phyloP scores from a whole-genome alignment of 1,139 yeast genomes.

The Suhomyces panamericanus region DNA sequence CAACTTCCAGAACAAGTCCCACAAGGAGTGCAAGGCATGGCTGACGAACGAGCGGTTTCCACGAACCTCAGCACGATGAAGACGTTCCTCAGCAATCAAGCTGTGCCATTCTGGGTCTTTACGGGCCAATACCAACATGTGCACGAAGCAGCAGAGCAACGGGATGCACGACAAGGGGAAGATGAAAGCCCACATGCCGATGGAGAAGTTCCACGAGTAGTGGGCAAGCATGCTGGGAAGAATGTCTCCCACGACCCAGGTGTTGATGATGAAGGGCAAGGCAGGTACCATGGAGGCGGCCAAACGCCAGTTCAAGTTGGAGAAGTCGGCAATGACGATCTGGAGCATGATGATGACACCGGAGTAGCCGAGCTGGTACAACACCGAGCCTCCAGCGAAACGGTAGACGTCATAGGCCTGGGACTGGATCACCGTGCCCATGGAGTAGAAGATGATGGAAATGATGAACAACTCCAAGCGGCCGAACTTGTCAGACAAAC shows the following conservation, averaged over 20 bases:
- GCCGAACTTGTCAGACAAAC: conserved; percentile 71
- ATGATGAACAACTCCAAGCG: conserved; percentile 57
- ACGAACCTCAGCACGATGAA: conserved; percentile 1
- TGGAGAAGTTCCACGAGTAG: conserved; percentile 66
- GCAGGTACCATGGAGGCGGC: conserved; percentile 63
- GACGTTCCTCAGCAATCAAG: conserved; percentile 24
- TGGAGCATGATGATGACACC: conserved; percentile 60
- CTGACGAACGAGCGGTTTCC: not conserved
- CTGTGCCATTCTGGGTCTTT: conserved; percentile 46
- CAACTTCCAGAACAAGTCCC: conserved; percentile 47
- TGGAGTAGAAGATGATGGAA: conserved; percentile 58
- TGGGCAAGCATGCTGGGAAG: conserved; percentile 16
- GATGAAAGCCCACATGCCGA: conserved; percentile 80
- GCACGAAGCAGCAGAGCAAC: conserved; percentile 50
- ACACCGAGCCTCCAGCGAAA: conserved; percentile 72
- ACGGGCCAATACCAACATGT: conserved; percentile 57
- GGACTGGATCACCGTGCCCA: conserved; percentile 72
- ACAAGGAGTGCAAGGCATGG: not conserved
- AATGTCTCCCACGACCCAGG: conserved; percentile 72
- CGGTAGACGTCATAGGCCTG: conserved; percentile 64
- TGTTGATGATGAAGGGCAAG: conserved; percentile 69
- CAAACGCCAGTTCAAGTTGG: conserved; percentile 70
- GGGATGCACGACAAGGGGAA: conserved; percentile 67
- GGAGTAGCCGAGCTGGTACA: conserved; percentile 70
- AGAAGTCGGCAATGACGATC: conserved; percentile 63